Conservation (phyloP, 1,139 yeast species). For the Fermentozyma sake region DNA sequence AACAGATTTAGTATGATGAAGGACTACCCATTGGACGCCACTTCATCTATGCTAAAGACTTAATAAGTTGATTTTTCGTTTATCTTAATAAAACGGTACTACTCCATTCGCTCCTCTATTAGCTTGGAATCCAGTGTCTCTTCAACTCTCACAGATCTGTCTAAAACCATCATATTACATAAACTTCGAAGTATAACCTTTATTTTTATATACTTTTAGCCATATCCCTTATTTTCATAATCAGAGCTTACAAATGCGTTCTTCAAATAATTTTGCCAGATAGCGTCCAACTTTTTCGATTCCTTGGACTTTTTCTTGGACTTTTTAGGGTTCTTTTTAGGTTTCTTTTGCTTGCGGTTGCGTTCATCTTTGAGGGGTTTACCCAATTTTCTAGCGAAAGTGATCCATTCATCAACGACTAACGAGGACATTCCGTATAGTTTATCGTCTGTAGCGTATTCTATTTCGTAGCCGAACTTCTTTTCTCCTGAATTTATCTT, state of each 20-base stretch:
- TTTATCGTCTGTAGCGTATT: conserved; percentile 63
- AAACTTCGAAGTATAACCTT: no score
- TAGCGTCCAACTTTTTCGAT: conserved; percentile 16
- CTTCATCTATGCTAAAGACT: no score
- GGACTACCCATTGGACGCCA: no score
- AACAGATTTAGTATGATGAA: no score
- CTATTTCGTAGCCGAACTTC: conserved; percentile 55
- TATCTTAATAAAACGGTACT: no score
- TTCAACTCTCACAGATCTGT: no score
- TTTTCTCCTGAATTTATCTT: conserved; percentile 44
- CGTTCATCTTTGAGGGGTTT: conserved; percentile 23
- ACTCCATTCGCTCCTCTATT: no score
- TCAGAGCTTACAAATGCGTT: conserved; percentile 63
- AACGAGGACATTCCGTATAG: conserved; percentile 52
- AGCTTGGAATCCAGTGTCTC: no score
- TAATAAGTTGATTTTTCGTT: no score
- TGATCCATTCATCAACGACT: conserved; percentile 57
- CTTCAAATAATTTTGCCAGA: conserved; percentile 44
- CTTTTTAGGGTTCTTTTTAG: conserved; percentile 10
- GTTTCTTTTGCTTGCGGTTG: conserved; percentile 4
- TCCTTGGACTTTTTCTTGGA: conserved; percentile 10
- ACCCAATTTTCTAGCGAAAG: conserved; percentile 52
- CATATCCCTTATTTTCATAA: conserved; percentile 48
- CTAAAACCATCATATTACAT: no score
- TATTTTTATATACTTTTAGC: conserved; percentile 11